A percentile compares a stretch with the other conserved stretches of the same genome.
These are phyloP conservation scores for Umbelopsis sp. DNA, from an alignment of 192 early-diverging fungal species.

Conservation along the genomic window DNA sequence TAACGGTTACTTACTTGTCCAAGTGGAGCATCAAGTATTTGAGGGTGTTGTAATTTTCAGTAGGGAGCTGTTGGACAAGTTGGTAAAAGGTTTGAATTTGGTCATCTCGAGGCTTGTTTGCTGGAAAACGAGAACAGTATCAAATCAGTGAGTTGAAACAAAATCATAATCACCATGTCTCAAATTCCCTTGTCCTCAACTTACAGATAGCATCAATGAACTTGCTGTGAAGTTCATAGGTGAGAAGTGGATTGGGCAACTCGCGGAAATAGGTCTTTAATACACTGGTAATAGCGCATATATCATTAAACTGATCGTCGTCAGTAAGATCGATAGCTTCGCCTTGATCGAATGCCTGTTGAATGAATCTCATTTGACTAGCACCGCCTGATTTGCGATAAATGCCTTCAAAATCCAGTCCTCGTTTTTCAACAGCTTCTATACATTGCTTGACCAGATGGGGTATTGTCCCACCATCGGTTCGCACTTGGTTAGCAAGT, in stretches of 20 bases:
- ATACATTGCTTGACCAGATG: conserved; percentile 70
- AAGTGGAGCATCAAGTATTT: conserved; percentile 67
- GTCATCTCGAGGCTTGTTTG: conserved; percentile 20
- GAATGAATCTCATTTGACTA: conserved; percentile 64
- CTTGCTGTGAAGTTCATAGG: conserved; percentile 61
- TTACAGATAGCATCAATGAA: conserved; percentile 61
- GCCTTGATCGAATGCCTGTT: conserved; percentile 59
- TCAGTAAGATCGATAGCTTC: conserved; percentile 48
- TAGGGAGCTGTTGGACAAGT: conserved; percentile 54
- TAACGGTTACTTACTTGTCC: conserved; percentile 45
- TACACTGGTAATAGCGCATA: conserved; percentile 73
- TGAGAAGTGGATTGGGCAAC: conserved; percentile 72
- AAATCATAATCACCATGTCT: background rate
- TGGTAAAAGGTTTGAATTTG: conserved; percentile 44
- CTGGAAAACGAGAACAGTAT: conserved; percentile 13
- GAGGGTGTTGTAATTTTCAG: conserved; percentile 60
- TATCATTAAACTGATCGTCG: conserved; percentile 60
- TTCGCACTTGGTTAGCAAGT: conserved; percentile 57
- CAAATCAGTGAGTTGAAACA: background rate
- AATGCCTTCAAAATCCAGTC: conserved; percentile 72
- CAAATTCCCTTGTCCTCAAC: background rate
- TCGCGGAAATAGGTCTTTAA: conserved; percentile 79
- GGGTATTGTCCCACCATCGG: conserved; percentile 61
- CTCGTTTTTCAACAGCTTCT: conserved; percentile 64
- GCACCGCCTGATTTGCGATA: conserved; percentile 79